Evolutionary conservation across 1,284 basidiomycete genomes (phyloP).

Genomic region (Ceratobasidium sp.): DNA sequence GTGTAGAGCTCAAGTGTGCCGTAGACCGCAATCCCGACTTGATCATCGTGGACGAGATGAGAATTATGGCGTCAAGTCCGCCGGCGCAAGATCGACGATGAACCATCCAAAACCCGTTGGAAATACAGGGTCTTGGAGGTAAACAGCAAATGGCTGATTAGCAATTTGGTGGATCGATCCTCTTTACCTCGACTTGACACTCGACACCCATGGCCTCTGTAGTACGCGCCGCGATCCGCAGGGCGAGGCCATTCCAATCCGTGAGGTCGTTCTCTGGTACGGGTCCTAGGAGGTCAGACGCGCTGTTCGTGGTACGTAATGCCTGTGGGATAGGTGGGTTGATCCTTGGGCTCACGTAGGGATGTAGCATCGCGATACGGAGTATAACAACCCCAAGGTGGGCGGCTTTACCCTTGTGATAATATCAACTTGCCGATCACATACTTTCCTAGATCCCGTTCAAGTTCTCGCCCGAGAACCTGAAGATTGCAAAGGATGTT

Average conservation of each 20-base stretch:
- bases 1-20: not conserved
- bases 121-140: slow-evolving; percentile 21
- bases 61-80: slow-evolving; percentile 21
- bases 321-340: slow-evolving; percentile 16
- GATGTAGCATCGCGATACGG: slow-evolving; percentile 88
- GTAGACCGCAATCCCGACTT: slow-evolving; percentile 7
- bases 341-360: slow-evolving; percentile 16
- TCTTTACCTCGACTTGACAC: slow-evolving; percentile 5
- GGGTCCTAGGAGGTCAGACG: slow-evolving; percentile 58
- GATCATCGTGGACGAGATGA: slow-evolving; percentile 16
- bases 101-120: slow-evolving; percentile 5
- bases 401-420: slow-evolving; percentile 30
- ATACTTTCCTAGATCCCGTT: slow-evolving; percentile 76
- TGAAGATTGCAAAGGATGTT: slow-evolving; percentile 86
- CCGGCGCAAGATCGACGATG: slow-evolving; percentile 1
- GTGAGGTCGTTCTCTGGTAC: slow-evolving; percentile 57
- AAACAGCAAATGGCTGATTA: slow-evolving; percentile 25
- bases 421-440: slow-evolving; percentile 9
- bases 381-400: slow-evolving; percentile 90
- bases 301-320: slow-evolving; percentile 63
- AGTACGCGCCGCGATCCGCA: slow-evolving; percentile 19
- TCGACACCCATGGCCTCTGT: slow-evolving; percentile 29
- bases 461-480: slow-evolving; percentile 81
- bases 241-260: not conserved
- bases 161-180: slow-evolving; percentile 36